These are phyloP conservation scores for Umbellularia californica DNA, from an alignment of 164 flowering plant genomes.

Conservation along the genomic window DNA sequence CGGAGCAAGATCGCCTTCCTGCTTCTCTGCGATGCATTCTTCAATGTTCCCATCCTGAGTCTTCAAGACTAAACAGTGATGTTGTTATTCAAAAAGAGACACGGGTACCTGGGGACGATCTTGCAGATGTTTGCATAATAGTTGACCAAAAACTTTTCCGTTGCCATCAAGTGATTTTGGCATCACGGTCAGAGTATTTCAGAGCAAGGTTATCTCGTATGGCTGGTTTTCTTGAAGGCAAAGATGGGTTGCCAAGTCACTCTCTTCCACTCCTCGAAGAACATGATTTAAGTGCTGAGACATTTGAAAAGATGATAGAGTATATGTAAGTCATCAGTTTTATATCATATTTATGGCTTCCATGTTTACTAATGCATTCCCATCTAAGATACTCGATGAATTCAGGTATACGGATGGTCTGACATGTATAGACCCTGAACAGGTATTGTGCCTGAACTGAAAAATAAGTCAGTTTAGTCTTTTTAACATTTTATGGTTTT, in stretches of 20 bases:
- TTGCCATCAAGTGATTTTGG: constrained; percentile 92
- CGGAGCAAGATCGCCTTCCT: constrained; percentile 85
- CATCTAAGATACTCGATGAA: constrained; percentile 7
- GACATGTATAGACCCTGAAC: constrained; percentile 80
- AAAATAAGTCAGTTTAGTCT: background rate
- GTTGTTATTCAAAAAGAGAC: constrained; percentile 28
- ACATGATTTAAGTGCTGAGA: constrained; percentile 74
- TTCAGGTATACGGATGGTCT: constrained; percentile 93
- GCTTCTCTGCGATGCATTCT: constrained; percentile 60
- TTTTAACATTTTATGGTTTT: background rate
- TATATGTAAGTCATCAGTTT: constrained; percentile 62
- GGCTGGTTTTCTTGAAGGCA: constrained; percentile 67
- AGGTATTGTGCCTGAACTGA: constrained; percentile 39
- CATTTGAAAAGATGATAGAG: constrained; percentile 92
- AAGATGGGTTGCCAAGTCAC: constrained; percentile 30
- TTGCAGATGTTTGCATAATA: constrained; percentile 80
- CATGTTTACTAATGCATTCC: background rate
- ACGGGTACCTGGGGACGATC: constrained; percentile 44
- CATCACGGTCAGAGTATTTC: constrained; percentile 92
- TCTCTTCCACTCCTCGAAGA: constrained; percentile 78
- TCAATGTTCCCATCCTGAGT: constrained; percentile 52
- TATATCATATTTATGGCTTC: background rate
- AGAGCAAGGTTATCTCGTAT: constrained; percentile 80
- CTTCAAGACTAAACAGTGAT: constrained; percentile 22
- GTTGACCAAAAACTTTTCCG: constrained; percentile 64